Evolutionary conservation across 1,284 basidiomycete species (phyloP).

Genomic region (Mycena citricolor): DNA sequence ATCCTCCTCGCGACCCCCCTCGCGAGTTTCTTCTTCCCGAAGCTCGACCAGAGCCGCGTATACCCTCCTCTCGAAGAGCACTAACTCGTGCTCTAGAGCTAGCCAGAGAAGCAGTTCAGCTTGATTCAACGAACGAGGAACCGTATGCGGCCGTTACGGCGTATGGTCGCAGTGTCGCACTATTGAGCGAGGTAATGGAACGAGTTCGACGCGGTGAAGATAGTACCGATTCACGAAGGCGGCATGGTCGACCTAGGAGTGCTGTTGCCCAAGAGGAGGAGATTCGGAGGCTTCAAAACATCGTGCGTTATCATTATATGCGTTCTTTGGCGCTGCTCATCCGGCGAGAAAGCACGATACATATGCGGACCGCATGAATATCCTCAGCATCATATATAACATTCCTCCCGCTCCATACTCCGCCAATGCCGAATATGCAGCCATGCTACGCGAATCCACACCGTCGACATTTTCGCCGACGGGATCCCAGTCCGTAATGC

Average conservation of each 20-base stretch:
- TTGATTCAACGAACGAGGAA: constrained; percentile 80
- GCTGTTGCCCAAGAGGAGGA: constrained; percentile 84
- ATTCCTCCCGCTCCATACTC: constrained; percentile 72
- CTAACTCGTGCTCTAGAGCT: constrained; percentile 77
- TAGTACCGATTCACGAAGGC: constrained; percentile 54
- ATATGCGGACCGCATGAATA: constrained; percentile 86
- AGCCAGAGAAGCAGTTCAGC: constrained; percentile 78
- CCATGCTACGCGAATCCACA: constrained; percentile 32
- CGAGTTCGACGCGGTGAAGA: constrained; percentile 80
- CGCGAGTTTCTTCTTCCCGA: constrained; percentile 37
- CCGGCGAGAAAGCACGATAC: constrained; percentile 68
- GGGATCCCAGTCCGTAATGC: constrained; percentile 11
- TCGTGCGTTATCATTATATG: constrained; percentile 52
- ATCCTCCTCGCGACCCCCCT: constrained; percentile 36
- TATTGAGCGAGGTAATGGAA: constrained; percentile 85
- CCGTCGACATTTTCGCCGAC: constrained; percentile 13
- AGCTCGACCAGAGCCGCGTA: constrained; percentile 38
- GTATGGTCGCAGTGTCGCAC: constrained; percentile 77
- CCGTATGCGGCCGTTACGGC: constrained; percentile 78
- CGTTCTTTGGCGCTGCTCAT: constrained; percentile 9
- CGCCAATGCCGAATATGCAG: constrained; percentile 52
- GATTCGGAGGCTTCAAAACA: constrained; percentile 74
- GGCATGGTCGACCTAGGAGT: constrained; percentile 65
- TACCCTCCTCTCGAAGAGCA: constrained; percentile 75
- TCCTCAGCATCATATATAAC: constrained; percentile 81